These are phyloP conservation scores for Kluyveromyces lactis DNA, from an alignment of 805 yeast genomes.

Conservation along the genomic window DNA sequence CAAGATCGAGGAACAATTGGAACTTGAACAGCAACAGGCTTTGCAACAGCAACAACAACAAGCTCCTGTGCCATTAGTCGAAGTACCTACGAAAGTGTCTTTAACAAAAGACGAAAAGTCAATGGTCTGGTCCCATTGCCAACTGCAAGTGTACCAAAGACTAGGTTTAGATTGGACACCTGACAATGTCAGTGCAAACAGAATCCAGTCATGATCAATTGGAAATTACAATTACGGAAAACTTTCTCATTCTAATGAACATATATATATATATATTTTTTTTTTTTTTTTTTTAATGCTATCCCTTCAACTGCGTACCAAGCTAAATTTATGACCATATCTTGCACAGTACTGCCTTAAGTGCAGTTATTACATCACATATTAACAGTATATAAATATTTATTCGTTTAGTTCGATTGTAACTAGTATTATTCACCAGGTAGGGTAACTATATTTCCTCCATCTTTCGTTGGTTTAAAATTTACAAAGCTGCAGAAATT, in stretches of 20 bases:
- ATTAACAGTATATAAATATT: no score
- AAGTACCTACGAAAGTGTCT: constrained; percentile 12
- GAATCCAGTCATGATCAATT: constrained; percentile 1
- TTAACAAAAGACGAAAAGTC: constrained; percentile 51
- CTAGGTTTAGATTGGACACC: constrained; percentile 56
- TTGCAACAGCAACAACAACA: constrained; percentile 1
- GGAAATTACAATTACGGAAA: not conserved
- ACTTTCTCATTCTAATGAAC: not conserved
- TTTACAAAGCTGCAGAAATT: no score
- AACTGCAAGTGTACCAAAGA: constrained; percentile 46
- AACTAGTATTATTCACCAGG: no score
- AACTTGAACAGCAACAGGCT: constrained; percentile 1
- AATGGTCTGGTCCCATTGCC: constrained; percentile 56
- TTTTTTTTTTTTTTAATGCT: not conserved
- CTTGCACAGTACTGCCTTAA: no score
- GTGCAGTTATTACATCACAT: no score
- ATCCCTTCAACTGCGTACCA: no score
- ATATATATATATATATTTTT: not conserved
- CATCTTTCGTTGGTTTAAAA: no score
- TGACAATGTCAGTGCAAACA: constrained; percentile 24
- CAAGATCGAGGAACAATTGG: constrained; percentile 5
- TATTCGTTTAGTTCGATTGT: no score
- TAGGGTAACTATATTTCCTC: no score
- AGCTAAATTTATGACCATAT: no score
- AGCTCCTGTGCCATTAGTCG: constrained; percentile 1